Evolutionary conservation across 2,329 filamentous ascomycete species (phyloP).

Genomic region (Acarospora socialis): DNA sequence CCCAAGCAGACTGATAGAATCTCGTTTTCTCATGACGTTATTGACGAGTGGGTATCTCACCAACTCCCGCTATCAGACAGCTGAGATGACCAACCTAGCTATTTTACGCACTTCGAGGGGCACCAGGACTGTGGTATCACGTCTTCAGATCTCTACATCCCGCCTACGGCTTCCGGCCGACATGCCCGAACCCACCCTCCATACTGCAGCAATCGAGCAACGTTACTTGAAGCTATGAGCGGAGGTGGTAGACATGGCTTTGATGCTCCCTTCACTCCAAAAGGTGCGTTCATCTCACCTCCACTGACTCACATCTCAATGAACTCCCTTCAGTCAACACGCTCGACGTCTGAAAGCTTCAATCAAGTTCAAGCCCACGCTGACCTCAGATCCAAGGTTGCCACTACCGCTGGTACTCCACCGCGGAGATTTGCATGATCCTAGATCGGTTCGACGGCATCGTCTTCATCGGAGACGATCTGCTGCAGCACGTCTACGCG

Average conservation of each 20-base stretch:
- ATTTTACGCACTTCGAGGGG: constrained; percentile 24
- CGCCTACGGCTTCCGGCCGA: constrained; percentile 14
- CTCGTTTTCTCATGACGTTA: constrained; percentile 7
- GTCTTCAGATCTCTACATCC: constrained; percentile 22
- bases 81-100: constrained; percentile 15
- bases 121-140: constrained; percentile 24
- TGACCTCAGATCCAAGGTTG: too few species aligned
- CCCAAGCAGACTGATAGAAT: constrained; percentile 9
- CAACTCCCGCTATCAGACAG: neutral
- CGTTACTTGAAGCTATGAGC: constrained; percentile 28
- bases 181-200: constrained; percentile 10
- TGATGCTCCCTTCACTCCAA: constrained; percentile 26
- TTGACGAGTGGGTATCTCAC: constrained; percentile 16
- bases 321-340: constrained; percentile 1
- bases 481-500: constrained; percentile 27
- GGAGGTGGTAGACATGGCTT: constrained; percentile 28
- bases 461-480: constrained; percentile 29
- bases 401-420: constrained; percentile 30
- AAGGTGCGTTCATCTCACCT: constrained; percentile 16
- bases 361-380: neutral
- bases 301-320: neutral
- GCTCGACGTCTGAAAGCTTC: too few species aligned
- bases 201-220: constrained; percentile 23
- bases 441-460: constrained; percentile 29
- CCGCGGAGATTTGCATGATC: constrained; percentile 30